Evolutionary conservation across 345 rosid species (phyloP), one percentile per base, ranked within the genome.

Genomic region (Ceriops decandra): DNA sequence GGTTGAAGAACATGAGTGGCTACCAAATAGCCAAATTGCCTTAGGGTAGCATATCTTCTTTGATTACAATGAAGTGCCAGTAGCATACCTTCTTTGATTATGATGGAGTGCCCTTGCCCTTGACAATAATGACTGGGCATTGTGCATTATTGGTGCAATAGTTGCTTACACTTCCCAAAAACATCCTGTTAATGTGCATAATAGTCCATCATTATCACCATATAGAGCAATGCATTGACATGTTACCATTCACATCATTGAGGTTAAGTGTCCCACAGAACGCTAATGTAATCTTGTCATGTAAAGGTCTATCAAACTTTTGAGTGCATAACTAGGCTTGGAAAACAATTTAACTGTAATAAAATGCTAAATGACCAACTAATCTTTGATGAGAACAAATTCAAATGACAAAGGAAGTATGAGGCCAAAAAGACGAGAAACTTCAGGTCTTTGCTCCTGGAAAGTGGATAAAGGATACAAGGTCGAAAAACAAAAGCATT

Each of bases 151-250:
- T 93, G 82, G 90, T 68, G 67, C 97, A 90, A 76, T 86, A 90
- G 86, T 86, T 90, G 87, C 98, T 93, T 68, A 93, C 97, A 60
- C 97, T 93, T 82, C 97, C 98, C 80, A 90, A 60, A 80, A 93
- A 88, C 97, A 93, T 93, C 78, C 98, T 90, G 82, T 72, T 62
- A 19, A 66, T 66, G 66, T 32, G 57, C 28, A 64, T 57, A 15
- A 36, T 30, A 36, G 72, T 65, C 67, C 6, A 54, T 30, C 68
- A 16, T 5, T 2, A 54, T 69, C 61, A 67, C 68, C 36, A 62
- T 38, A 30, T 9, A 30, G 20, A 54, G 49, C 10, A 21, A 42
- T 21, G 26, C 20, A 20, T 26, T 32, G 11, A 8, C 35, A 26
- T 20, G 33, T 51, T 15, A 16, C 13, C 20, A n/a, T 53, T 7